These are phyloP conservation scores for Musa itinerans DNA, from an alignment of 176 grass and related monocot genomes.

Conservation along the genomic window DNA sequence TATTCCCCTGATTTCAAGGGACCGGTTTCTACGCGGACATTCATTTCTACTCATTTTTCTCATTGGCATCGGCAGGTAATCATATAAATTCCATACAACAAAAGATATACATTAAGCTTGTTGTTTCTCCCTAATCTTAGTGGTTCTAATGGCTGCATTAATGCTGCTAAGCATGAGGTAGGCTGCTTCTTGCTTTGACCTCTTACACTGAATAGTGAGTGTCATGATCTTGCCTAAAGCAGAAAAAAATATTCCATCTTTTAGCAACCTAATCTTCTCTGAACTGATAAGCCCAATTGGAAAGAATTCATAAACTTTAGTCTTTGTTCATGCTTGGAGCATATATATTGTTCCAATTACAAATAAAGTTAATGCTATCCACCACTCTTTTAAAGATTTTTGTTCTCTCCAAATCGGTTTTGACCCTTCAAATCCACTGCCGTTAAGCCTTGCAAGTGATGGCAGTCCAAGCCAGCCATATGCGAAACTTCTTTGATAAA, in stretches of 20 bases:
- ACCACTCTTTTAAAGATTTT: not conserved
- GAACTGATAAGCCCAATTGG: not conserved
- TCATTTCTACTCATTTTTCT: too few relatives aligned
- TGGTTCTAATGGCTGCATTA: not conserved
- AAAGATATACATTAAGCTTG: not conserved
- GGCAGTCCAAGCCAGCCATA: not conserved
- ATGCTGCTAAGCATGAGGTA: not conserved
- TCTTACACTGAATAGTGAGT: not conserved
- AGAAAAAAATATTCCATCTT: constrained; percentile 1
- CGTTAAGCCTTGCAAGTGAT: not conserved
- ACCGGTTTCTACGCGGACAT: not conserved
- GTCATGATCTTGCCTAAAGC: not conserved
- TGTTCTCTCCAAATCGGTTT: not conserved
- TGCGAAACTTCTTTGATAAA: not conserved
- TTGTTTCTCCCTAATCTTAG: not conserved
- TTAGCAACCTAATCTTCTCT: not conserved
- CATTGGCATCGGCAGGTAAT: too few relatives aligned
- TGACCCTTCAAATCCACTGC: not conserved
- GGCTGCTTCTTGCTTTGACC: not conserved
- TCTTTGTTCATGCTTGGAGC: not conserved
- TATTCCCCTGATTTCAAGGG: not conserved
- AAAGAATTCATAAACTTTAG: not conserved
- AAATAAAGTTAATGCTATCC: not conserved
- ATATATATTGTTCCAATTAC: constrained; percentile 3
- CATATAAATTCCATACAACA: not conserved